These are phyloP conservation scores for Alternaria gaisen DNA, from an alignment of 2,329 filamentous ascomycete species.

Conservation along the genomic window DNA sequence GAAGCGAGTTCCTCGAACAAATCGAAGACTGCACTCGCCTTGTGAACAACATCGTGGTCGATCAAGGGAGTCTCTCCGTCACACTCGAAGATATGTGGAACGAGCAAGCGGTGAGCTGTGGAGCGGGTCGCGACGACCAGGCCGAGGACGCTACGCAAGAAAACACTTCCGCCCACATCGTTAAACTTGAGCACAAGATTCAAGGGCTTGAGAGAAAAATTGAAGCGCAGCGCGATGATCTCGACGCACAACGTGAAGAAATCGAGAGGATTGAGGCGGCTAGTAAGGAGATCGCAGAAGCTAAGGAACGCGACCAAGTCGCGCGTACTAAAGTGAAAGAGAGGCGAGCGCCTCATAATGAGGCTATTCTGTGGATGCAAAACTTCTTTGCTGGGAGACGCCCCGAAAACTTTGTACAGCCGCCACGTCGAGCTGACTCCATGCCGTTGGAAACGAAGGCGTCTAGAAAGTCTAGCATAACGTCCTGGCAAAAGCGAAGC, in stretches of 20 bases:
- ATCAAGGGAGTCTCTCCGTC: not conserved
- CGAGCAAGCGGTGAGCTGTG: not conserved
- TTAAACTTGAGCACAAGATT: not conserved
- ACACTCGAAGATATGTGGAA: conserved; percentile 1
- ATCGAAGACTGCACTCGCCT: not conserved
- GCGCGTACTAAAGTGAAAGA: not conserved
- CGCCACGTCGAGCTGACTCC: not conserved
- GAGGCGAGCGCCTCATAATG: not conserved
- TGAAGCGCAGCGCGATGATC: not conserved
- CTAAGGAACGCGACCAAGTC: not conserved
- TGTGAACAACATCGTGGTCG: not conserved
- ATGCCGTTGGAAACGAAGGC: not conserved
- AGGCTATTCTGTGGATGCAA: not conserved
- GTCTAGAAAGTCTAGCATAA: not conserved
- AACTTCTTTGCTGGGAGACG: not conserved
- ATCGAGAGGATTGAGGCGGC: not conserved
- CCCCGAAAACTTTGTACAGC: not conserved
- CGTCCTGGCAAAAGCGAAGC: not conserved
- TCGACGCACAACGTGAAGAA: not conserved
- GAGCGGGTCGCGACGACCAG: not conserved
- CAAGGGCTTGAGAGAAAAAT: not conserved
- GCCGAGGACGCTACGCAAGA: not conserved
- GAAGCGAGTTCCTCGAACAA: not conserved
- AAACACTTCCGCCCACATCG: not conserved
- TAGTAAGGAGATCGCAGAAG: not conserved